These are phyloP conservation scores for Tricholoma matsutake DNA, from an alignment of 768 basidiomycete species.

Conservation along the genomic window DNA sequence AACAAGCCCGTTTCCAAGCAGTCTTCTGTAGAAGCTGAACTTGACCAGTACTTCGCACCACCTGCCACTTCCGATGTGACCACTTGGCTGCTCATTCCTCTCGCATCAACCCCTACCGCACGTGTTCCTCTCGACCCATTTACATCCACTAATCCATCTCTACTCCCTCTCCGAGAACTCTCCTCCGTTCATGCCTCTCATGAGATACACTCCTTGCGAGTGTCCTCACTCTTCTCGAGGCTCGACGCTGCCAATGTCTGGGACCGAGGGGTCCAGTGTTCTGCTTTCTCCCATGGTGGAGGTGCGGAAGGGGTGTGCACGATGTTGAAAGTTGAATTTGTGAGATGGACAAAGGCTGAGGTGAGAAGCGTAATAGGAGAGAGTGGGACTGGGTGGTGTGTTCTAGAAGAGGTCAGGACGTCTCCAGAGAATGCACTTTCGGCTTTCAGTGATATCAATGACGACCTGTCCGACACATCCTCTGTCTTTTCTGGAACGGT, in stretches of 20 bases:
- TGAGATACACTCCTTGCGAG: slow-evolving; percentile 56
- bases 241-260: slow-evolving; percentile 71
- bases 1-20: slow-evolving; percentile 6
- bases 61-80: slow-evolving; percentile 39
- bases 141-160: slow-evolving; percentile 26
- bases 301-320: slow-evolving; percentile 54
- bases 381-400: slow-evolving; percentile 73
- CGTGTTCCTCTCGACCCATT: slow-evolving; percentile 54
- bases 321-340: slow-evolving; percentile 64
- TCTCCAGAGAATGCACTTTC: slow-evolving; percentile 22
- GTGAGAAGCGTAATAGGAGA: slow-evolving; percentile 71
- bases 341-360: slow-evolving; percentile 66
- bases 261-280: slow-evolving; percentile 56
- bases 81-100: slow-evolving; percentile 70
- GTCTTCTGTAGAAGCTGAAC: slow-evolving; percentile 24
- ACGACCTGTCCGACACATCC: slow-evolving; percentile 27
- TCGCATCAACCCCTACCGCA: slow-evolving; percentile 69
- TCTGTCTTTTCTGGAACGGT: slow-evolving; percentile 25
- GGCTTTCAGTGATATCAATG: slow-evolving; percentile 22
- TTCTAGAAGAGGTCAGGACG: slow-evolving; percentile 50
- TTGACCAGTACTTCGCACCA: slow-evolving; percentile 63
- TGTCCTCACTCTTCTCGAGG: slow-evolving; percentile 65
- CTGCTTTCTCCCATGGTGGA: slow-evolving; percentile 51
- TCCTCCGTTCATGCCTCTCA: slow-evolving; percentile 51
- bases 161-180: slow-evolving; percentile 56